These are phyloP conservation scores for Albophoma yamanashiensis DNA, from an alignment of 2,329 filamentous ascomycete genomes.

Conservation along the genomic window DNA sequence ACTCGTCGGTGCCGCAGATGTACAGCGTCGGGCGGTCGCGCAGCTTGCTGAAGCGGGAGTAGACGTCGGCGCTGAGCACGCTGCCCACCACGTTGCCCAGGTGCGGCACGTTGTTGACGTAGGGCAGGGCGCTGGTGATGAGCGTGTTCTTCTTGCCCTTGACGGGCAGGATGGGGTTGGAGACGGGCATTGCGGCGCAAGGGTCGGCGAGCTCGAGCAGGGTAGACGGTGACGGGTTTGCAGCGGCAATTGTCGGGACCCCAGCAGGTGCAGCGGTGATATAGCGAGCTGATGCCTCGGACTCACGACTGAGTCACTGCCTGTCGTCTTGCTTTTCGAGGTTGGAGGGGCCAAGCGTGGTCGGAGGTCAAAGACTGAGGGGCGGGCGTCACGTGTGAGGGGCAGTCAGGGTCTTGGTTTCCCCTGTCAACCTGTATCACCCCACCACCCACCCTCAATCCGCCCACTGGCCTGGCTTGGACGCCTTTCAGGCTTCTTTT, in stretches of 20 bases:
- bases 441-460: neutral
- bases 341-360: neutral
- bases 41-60: slow-evolving; percentile 69
- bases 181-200: slow-evolving; percentile 4
- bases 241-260: neutral
- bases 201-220: neutral
- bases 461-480: too few species aligned
- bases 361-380: neutral
- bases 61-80: slow-evolving; percentile 83
- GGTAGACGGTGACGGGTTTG: neutral
- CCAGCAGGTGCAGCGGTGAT: neutral
- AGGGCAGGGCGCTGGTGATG: slow-evolving; percentile 84
- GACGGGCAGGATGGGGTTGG: slow-evolving; percentile 46
- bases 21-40: slow-evolving; percentile 72
- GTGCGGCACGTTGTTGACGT: slow-evolving; percentile 67
- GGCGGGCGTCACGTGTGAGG: slow-evolving; percentile 2
- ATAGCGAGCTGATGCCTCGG: neutral
- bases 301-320: neutral
- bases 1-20: slow-evolving; percentile 79
- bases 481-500: too few species aligned
- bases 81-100: slow-evolving; percentile 82
- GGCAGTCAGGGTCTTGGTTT: neutral
- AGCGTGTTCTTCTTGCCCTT: slow-evolving; percentile 77
- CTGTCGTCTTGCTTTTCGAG: neutral
- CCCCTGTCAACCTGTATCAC: neutral